Evolutionary conservation across 2,329 filamentous ascomycete genomes (phyloP), one percentile per base, ranked within the genome.

Genomic region (Ophiostoma novo-ulmi): DNA sequence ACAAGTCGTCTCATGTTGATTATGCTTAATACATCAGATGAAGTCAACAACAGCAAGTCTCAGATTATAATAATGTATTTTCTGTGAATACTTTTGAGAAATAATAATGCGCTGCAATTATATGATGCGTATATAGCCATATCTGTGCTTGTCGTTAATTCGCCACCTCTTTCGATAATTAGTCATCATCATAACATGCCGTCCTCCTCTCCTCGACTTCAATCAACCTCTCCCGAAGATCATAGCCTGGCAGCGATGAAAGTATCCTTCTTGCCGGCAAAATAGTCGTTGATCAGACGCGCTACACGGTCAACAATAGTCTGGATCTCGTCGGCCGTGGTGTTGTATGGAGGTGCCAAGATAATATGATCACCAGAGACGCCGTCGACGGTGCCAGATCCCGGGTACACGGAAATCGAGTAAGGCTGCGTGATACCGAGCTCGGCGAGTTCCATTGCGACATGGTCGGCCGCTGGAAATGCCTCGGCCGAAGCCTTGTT

Each of bases 281-380:
- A 85, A 36, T 82, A 84, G 64, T 85, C 84, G 17, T 80, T 77
- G 31, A 91, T 78, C 22, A 90, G 82, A n/a, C 76, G 79, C 4
- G 77, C 78, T 2, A 87, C 80, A 0, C 79, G 81, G 22, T 83
- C 79, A 1, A 87, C 87, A 67, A 91, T 85, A 44, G 79, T 77
- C 70, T 85, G 81, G 69, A 91, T 80, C 26, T 90, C 87, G 8
- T 81, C 81, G 63, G 79, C 78, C 0, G 83, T 87, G 31, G 89
- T 82, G 64, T 86, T 92, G 78, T 88, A 92, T 0, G 91, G 84
- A 5, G 91, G 91, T 1, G 89, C 85, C 13, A 94, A 75, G 36
- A 93, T 82, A 48, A 92, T 80, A 77, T 92, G 89, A 75, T 94
- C 91, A 11, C 91, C 90, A 1, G 77, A 76, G 1, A 85, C 82